These are phyloP conservation scores for Epichloe scottii DNA, from an alignment of 2,329 filamentous ascomycete species.

Conservation along the genomic window DNA sequence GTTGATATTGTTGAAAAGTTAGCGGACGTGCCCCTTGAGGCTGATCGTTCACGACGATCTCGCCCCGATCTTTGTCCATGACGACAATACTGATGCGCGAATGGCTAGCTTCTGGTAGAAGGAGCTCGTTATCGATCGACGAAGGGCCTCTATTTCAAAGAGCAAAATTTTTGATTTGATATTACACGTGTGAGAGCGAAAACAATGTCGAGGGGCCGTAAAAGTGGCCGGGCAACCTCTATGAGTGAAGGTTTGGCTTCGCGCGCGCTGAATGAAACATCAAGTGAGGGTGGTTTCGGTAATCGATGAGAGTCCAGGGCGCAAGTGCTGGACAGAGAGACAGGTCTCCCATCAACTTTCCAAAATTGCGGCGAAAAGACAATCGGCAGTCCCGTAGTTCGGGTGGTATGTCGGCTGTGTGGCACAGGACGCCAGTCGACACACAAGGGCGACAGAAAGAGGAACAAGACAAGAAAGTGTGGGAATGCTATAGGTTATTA, in stretches of 20 bases:
- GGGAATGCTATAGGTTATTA: not conserved
- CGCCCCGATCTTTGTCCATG: conserved; percentile 28
- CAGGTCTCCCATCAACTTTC: not conserved
- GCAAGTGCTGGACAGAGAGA: not conserved
- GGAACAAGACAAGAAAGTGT: not conserved
- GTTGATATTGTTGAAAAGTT: conserved; percentile 16
- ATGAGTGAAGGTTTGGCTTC: not conserved
- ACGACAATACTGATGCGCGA: conserved; percentile 12
- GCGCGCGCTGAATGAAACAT: not conserved
- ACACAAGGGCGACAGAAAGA: not conserved
- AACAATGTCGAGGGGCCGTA: not conserved
- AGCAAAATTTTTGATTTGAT: not conserved
- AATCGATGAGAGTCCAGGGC: not conserved
- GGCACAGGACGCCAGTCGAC: not conserved
- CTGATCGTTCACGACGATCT: conserved; percentile 35
- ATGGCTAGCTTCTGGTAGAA: conserved; percentile 6
- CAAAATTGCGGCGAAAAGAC: not conserved
- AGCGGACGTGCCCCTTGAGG: conserved; percentile 12
- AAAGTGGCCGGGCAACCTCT: not conserved
- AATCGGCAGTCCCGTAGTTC: not conserved
- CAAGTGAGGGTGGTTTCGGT: not conserved
- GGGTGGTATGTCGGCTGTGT: not conserved
- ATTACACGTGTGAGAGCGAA: not conserved
- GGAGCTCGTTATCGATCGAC: conserved; percentile 8
- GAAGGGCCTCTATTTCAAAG: not conserved